A percentile compares a stretch with the other conserved stretches of the same genome.
Evolutionary conservation across 495 filamentous ascomycete species (phyloP).

Genomic region (Penicillium bovifimosum): DNA sequence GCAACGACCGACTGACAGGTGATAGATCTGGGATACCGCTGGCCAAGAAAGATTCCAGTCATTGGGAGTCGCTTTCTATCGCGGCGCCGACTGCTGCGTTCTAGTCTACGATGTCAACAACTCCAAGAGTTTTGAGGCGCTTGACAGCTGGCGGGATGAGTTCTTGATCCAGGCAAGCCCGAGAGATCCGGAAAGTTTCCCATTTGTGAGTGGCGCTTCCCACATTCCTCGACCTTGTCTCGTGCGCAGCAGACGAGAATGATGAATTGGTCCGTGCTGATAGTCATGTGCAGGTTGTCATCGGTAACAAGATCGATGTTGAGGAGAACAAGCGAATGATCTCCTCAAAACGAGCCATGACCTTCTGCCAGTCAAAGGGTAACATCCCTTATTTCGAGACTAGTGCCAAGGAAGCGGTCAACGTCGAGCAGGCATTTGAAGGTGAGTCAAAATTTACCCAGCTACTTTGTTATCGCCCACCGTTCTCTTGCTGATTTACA

Average conservation of each 20-base stretch:
- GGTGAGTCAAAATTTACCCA: slow-evolving; percentile 46
- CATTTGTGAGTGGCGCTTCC: slow-evolving; percentile 65
- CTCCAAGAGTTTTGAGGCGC: slow-evolving; percentile 95
- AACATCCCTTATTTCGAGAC: slow-evolving; percentile 99
- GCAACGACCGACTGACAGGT: slow-evolving; percentile 15
- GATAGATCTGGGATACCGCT: slow-evolving; percentile 94
- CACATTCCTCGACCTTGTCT: neutral
- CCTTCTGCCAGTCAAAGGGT: slow-evolving; percentile 96
- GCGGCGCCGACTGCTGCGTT: slow-evolving; percentile 97
- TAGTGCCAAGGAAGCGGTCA: slow-evolving; percentile 96
- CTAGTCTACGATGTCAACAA: slow-evolving; percentile 99
- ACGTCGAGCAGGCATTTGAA: slow-evolving; percentile 98
- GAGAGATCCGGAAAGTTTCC: slow-evolving; percentile 94
- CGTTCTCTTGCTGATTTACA: slow-evolving; percentile 4
- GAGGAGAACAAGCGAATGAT: slow-evolving; percentile 98
- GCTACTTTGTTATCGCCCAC: neutral
- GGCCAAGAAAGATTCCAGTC: slow-evolving; percentile 98
- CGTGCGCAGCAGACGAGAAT: neutral
- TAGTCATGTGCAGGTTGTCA: slow-evolving; percentile 57
- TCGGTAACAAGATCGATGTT: slow-evolving; percentile 99
- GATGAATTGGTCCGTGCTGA: slow-evolving; percentile 2
- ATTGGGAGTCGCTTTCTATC: slow-evolving; percentile 95
- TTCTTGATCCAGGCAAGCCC: slow-evolving; percentile 97
- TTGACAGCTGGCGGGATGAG: slow-evolving; percentile 98
- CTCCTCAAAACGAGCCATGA: slow-evolving; percentile 88